phyloP scores from a whole-genome alignment of 1,139 yeast species.

The Geotrichum phurueaensis region DNA sequence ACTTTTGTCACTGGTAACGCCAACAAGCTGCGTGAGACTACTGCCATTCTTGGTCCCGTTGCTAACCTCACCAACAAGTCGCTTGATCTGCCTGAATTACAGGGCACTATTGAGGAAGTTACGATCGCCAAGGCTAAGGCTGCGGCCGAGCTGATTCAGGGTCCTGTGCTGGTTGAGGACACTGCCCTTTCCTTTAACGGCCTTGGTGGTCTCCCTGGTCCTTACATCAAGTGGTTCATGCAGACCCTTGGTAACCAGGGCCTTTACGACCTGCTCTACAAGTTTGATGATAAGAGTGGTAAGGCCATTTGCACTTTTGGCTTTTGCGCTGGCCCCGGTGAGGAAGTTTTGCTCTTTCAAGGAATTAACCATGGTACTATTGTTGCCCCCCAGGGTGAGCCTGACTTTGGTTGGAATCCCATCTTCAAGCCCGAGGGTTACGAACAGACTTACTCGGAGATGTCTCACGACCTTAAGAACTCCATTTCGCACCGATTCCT shows the following conservation, averaged over 20 bases:
- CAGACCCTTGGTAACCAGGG: slow-evolving; percentile 65
- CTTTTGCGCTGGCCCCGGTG: slow-evolving; percentile 75
- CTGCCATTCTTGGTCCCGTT: slow-evolving; percentile 63
- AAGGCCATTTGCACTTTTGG: slow-evolving; percentile 91
- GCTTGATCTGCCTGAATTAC: slow-evolving; percentile 82
- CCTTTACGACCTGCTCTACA: slow-evolving; percentile 66
- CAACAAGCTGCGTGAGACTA: slow-evolving; percentile 79
- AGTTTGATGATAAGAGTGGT: slow-evolving; percentile 80
- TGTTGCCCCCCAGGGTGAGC: slow-evolving; percentile 70
- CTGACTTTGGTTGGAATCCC: slow-evolving; percentile 92
- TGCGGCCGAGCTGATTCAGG: slow-evolving; percentile 59
- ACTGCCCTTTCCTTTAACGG: slow-evolving; percentile 85
- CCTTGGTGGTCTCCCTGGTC: slow-evolving; percentile 84
- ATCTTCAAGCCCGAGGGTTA: slow-evolving; percentile 71
- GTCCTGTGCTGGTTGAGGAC: slow-evolving; percentile 92
- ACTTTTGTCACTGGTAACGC: slow-evolving; percentile 63
- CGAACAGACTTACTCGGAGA: slow-evolving; percentile 76
- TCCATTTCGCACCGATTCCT: slow-evolving; percentile 77
- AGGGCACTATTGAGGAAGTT: slow-evolving; percentile 80
- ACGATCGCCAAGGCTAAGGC: slow-evolving; percentile 71
- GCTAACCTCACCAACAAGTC: slow-evolving; percentile 43
- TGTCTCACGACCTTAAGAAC: slow-evolving; percentile 72
- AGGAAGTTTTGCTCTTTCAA: slow-evolving; percentile 67
- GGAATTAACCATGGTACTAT: slow-evolving; percentile 79
- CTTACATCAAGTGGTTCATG: slow-evolving; percentile 85